Base-by-base conservation (phyloP, 2,329 filamentous ascomycete genomes). In the Aspergillus aculeatinus region DNA sequence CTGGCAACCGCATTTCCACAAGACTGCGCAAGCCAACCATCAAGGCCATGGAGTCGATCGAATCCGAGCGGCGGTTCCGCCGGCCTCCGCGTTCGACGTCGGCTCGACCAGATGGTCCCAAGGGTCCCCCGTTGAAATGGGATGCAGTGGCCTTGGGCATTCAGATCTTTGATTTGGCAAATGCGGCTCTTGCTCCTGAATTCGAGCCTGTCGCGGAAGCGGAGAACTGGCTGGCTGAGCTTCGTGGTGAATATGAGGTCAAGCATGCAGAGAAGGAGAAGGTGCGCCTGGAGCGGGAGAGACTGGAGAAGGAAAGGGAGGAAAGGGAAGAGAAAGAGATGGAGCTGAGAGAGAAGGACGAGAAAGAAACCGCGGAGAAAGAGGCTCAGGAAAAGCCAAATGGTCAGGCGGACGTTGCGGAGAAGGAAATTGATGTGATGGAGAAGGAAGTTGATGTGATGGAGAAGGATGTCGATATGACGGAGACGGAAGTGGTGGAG, bases 21-120 rank as follows among this genome's bases (percentile, higher is more conserved):
- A 58, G 67, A 3, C 44, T 63, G 21, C 59, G 67, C 12, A 69
- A 69, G 51, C 67, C 68, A 6, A 70, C 65, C 5, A 62, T 65
- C 23, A 59, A 62, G 23, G 65, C 65, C 5, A 27, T 67, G 51
- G 65, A 67, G 23, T 66, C 64, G 3, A 29, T 65, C 16, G 63
- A 65, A 49, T 67, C 63, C 5, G 65, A 68, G 39, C 58, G 63
- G 27, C 63, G 64, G 4, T 62, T 60, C 58, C 61, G 59, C n/a
- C 63, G 65, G 27, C 57, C 59, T 6, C 39, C 39, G n/a, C 61
- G 60, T n/a, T 57, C 57, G 19, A 16, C 55, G 16, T 67, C 67
- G 5, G 53, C 23, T 16, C 65, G 61, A 39, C 50, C 60, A 19
- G 55, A 57, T 5, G 39, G 58, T 0, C 16, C 59, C 14, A 55